Conservation (phyloP, 441 rosid genomes). For the Pelargonium myrrhifolium region DNA sequence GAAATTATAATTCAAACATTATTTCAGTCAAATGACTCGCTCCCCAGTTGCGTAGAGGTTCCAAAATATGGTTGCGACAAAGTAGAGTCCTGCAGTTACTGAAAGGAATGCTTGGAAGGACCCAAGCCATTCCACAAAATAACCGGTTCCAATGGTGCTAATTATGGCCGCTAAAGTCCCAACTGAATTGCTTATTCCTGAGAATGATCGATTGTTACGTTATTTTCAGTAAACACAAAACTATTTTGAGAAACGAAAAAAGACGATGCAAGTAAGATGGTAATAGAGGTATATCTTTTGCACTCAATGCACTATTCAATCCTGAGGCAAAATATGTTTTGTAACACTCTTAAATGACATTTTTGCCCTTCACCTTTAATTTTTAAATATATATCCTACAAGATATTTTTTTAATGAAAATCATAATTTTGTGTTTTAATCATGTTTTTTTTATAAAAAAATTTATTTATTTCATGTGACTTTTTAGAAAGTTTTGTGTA, state of each 20-base stretch:
- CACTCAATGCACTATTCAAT: too few species aligned
- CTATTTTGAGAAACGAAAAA: background rate
- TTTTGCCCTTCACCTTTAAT: too few species aligned
- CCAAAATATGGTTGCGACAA: constrained; percentile 60
- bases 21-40: constrained; percentile 44
- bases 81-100: constrained; percentile 69
- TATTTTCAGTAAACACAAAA: background rate
- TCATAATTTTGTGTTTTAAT: too few species aligned
- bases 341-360: too few species aligned
- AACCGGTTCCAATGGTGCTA: constrained; percentile 90
- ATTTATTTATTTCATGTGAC: too few species aligned
- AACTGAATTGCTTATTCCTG: constrained; percentile 77
- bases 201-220: background rate
- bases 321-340: too few species aligned
- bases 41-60: constrained; percentile 71
- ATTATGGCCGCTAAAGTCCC: constrained; percentile 88
- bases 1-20: too few species aligned
- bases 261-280: background rate
- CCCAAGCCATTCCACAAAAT: constrained; percentile 76
- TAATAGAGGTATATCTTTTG: too few species aligned
- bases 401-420: too few species aligned
- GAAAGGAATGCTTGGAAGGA: constrained; percentile 81
- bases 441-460: background rate
- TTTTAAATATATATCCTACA: too few species aligned
- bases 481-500: too few species aligned